These are phyloP conservation scores for Trifolium fragiferum DNA, from an alignment of 306 rosid species.

Conservation along the genomic window DNA sequence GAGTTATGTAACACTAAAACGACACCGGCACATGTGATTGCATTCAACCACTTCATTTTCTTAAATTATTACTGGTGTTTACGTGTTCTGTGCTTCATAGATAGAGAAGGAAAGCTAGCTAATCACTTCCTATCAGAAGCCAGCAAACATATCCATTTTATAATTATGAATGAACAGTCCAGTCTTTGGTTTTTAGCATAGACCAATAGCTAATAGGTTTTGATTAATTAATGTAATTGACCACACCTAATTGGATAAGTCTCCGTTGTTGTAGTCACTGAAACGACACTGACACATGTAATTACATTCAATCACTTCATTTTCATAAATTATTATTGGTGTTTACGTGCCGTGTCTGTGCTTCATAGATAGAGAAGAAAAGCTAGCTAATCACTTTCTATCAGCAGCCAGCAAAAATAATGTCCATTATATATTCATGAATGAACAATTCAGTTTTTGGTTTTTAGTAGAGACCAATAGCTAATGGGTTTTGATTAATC, in stretches of 20 bases:
- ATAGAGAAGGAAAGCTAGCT: background rate
- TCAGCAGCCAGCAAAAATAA: conserved; percentile 1
- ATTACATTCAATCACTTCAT: background rate
- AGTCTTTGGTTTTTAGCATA: conserved; percentile 21
- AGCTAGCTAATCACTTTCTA: background rate
- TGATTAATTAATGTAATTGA: conserved; percentile 19
- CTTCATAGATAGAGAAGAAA: background rate
- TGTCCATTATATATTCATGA: conserved; percentile 1
- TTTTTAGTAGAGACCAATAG: conserved; percentile 23
- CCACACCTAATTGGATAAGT: conserved; percentile 29
- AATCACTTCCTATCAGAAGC: background rate
- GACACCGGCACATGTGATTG: background rate
- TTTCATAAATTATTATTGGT: background rate
- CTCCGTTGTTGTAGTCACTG: conserved; percentile 25
- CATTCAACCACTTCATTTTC: background rate
- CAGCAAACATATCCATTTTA: conserved; percentile 9
- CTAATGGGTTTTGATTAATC: conserved; percentile 24
- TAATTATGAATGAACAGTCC: conserved; percentile 8
- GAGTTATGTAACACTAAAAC: background rate
- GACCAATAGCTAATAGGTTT: conserved; percentile 22
- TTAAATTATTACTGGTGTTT: background rate
- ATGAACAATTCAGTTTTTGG: conserved; percentile 17
- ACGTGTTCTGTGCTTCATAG: background rate
- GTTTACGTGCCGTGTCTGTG: background rate
- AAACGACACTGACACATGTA: background rate